A percentile compares a stretch with the other conserved stretches of the same genome.
These are phyloP conservation scores for Beauveria asiatica DNA, from an alignment of 2,329 filamentous ascomycete species.

Conservation along the genomic window DNA sequence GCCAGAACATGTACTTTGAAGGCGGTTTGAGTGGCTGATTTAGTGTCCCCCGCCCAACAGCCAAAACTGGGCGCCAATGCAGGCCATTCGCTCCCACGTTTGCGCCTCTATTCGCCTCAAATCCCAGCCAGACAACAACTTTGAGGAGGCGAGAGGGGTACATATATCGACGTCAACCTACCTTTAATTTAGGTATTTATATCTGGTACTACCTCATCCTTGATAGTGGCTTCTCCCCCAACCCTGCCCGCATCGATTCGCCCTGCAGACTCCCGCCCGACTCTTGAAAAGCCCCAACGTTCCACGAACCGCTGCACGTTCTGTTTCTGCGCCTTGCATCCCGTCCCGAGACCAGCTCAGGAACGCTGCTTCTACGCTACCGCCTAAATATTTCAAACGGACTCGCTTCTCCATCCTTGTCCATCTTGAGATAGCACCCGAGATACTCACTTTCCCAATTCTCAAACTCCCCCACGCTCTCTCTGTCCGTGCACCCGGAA, in stretches of 20 bases:
- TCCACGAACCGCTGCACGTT: conserved; percentile 5
- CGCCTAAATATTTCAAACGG: neutral
- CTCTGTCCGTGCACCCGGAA: neutral
- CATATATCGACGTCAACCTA: neutral
- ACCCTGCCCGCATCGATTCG: neutral
- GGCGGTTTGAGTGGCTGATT: neutral
- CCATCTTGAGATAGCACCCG: neutral
- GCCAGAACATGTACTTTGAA: too few species aligned
- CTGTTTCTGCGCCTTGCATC: conserved; percentile 2
- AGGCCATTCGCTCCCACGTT: neutral
- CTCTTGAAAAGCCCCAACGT: neutral
- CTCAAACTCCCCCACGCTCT: neutral
- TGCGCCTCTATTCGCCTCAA: conserved; percentile 1
- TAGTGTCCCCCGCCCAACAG: neutral
- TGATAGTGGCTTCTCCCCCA: neutral
- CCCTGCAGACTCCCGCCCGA: neutral
- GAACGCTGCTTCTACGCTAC: neutral
- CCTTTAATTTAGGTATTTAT: neutral
- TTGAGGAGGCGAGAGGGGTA: neutral
- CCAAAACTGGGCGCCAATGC: conserved; percentile 6
- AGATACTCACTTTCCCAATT: neutral
- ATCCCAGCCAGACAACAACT: neutral
- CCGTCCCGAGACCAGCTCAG: neutral
- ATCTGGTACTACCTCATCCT: neutral
- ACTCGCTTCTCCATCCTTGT: too few species aligned